These are phyloP conservation scores for Trichoderma hamatum DNA, from an alignment of 2,329 filamentous ascomycete species.

Conservation along the genomic window DNA sequence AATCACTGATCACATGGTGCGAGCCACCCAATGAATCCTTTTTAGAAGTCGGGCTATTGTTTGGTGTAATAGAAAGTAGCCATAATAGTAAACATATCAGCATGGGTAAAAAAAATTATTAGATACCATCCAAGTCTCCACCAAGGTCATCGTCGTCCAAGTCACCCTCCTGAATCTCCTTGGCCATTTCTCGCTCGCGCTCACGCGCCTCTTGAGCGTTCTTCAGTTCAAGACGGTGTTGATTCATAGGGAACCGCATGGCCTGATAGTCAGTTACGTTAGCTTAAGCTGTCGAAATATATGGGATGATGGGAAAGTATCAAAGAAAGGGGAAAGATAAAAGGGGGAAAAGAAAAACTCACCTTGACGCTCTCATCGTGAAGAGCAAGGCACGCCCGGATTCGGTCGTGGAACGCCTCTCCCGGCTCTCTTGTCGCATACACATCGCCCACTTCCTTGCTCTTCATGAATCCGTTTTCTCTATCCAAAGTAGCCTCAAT, in stretches of 20 bases:
- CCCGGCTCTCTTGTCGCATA: conserved; percentile 95
- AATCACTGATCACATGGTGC: not conserved
- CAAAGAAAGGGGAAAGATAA: not conserved
- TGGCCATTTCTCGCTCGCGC: conserved; percentile 92
- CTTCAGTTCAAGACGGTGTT: conserved; percentile 94
- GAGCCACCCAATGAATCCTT: not conserved
- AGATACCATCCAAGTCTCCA: conserved; percentile 95
- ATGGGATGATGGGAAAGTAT: not conserved
- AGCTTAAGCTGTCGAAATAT: not conserved
- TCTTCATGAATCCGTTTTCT: conserved; percentile 97
- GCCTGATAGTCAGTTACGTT: conserved; percentile 57
- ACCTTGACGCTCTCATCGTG: conserved; percentile 99
- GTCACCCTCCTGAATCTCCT: conserved; percentile 98
- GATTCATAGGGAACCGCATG: conserved; percentile 99
- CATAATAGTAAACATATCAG: conserved; percentile 30
- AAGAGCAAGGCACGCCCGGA: conserved; percentile 84
- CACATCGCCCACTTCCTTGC: conserved; percentile 92
- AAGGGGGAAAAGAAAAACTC: conserved; percentile 36
- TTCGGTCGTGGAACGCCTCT: conserved; percentile 97
- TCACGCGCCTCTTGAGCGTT: conserved; percentile 98
- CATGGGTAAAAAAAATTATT: conserved; percentile 41
- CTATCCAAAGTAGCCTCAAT: conserved; percentile 95
- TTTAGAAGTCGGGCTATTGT: conserved; percentile 5
- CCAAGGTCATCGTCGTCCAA: conserved; percentile 95
- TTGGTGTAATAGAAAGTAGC: conserved; percentile 19